Base-by-base conservation (phyloP, 2,329 filamentous ascomycete genomes). In the Xylaria sp. region DNA sequence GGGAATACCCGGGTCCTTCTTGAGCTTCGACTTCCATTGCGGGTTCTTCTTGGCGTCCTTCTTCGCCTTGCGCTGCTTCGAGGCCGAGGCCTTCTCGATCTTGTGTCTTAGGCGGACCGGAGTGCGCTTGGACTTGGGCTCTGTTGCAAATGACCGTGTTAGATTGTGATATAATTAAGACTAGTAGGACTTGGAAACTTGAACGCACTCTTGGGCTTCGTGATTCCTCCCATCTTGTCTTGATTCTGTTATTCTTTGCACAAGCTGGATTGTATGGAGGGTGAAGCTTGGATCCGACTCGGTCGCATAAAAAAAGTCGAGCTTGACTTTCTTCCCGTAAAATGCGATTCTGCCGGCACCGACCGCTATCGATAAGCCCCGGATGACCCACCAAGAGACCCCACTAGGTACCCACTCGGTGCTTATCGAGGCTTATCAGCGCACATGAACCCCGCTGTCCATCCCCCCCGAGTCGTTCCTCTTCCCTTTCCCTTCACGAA, bases 1-100 rank as follows among this genome's bases (percentile, higher is more conserved):
- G 47, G 94, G 94, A 63, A 99, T 97, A 53, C 94, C 94, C 23
- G 93, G 94, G 70, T 99, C 94, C 79, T 97, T 99, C 84, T 97
- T 97, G 67, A 96, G 74, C 75, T 92, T 90, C 61, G 91, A 92
- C 68, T 90, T 86, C 92, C 94, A 97, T 90, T 96, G 86, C 39
- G 94, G 93, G 75, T 97, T 96, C 85, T 96, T 92, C 80, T 96
- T 97, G 58, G 89, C 91, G 59, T 86, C 81, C 81, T 96, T 97
- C 72, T 87, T 88, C 63, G 86, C 79, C 77, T 99, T 99, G 73
- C 87, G 86, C 77, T 96, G 91, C 80, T 99, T 99, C 63, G 90
- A 87, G 48, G 85, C 85, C 56, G 92, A 91, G 19, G 90, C 88
- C 78, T 99, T 99, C 74, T 96, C 85, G 76, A 99, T 97, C 79